Conservation (phyloP, 257 asterid genomes). For the Ophiorrhiza pumila region DNA sequence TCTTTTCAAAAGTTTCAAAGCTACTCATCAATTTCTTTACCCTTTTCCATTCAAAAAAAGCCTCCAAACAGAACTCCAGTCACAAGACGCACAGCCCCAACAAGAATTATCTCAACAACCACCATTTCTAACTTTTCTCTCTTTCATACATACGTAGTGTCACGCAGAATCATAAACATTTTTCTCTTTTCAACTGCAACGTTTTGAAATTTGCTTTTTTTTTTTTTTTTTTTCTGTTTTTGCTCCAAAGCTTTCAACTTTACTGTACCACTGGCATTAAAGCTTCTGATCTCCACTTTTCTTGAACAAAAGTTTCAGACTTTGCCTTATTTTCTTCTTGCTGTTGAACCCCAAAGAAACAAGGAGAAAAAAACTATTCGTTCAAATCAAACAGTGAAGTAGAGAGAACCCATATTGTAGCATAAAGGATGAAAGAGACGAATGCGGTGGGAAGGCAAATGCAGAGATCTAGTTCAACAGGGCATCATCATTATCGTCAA, state of each 20-base stretch:
- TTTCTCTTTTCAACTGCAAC: background rate
- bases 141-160: background rate
- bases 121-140: background rate
- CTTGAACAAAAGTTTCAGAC: constrained; percentile 7
- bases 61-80: constrained; percentile 12
- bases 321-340: constrained; percentile 10
- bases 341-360: background rate
- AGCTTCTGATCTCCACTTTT: background rate
- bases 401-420: background rate
- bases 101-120: constrained; percentile 24
- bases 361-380: background rate
- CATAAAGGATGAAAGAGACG: constrained; percentile 13
- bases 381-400: background rate
- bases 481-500: constrained; percentile 26
- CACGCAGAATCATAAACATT: background rate
- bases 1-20: constrained; percentile 29
- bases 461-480: constrained; percentile 37
- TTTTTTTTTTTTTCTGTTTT: too few species aligned
- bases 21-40: constrained; percentile 4
- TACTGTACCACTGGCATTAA: constrained; percentile 2
- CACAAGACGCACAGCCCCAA: background rate
- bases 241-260: background rate
- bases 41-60: constrained; percentile 10
- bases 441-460: constrained; percentile 31
- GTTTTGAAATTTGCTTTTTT: background rate